Conservation (phyloP, 768 basidiomycete genomes). For the Lactarius akahatsu region DNA sequence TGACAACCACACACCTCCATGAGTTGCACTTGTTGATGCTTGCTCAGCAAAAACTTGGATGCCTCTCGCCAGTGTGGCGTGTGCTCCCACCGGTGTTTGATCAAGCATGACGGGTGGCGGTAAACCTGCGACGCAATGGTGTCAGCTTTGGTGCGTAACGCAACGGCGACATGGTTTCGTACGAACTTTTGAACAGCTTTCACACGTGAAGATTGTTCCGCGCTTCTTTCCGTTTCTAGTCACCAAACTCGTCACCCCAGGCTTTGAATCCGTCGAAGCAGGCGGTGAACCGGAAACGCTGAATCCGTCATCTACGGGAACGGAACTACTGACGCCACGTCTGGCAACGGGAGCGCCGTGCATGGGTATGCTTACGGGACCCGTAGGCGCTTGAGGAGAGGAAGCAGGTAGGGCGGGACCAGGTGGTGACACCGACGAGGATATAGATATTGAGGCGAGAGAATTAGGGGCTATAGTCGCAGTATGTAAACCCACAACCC, state of each 20-base stretch:
- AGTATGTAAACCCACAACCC: constrained; percentile 40
- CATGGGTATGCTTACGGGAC: constrained; percentile 21
- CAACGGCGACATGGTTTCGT: constrained; percentile 1
- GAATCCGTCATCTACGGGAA: constrained; percentile 30
- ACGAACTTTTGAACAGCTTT: constrained; percentile 89
- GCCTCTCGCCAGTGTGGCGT: constrained; percentile 96
- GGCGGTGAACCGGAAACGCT: constrained; percentile 25
- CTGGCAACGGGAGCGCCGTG: constrained; percentile 1
- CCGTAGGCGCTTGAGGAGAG: constrained; percentile 28
- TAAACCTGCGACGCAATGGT: constrained; percentile 54
- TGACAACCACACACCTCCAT: constrained; percentile 64
- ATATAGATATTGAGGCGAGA: constrained; percentile 45
- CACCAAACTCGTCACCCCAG: constrained; percentile 32
- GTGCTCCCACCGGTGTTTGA: constrained; percentile 98
- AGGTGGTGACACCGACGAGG: constrained; percentile 37
- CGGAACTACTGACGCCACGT: constrained; percentile 12
- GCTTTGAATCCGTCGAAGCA: constrained; percentile 23
- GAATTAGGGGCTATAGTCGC: constrained; percentile 41
- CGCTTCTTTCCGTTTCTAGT: constrained; percentile 66
- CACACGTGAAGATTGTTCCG: constrained; percentile 86
- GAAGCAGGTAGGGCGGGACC: constrained; percentile 30
- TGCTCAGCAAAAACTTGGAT: constrained; percentile 84
- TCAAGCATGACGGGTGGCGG: constrained; percentile 90
- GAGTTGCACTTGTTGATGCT: constrained; percentile 96
- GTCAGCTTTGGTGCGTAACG: constrained; percentile 3